Evolutionary conservation across 495 filamentous ascomycete genomes (phyloP).

Genomic region (Extremus antarcticus): DNA sequence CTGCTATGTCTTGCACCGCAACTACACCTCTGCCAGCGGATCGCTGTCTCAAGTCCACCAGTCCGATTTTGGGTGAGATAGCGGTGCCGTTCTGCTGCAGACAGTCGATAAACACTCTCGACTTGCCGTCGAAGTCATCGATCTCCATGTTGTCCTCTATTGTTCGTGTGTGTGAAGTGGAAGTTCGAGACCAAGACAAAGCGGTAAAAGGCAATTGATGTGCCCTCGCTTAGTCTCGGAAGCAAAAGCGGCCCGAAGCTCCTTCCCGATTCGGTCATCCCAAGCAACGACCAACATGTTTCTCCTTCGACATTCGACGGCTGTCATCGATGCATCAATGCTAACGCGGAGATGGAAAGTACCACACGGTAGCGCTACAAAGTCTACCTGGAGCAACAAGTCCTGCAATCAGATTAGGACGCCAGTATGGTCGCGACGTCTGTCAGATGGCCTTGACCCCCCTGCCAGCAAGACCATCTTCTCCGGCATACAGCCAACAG

Average conservation of each 20-base stretch:
- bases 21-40: conserved; percentile 53
- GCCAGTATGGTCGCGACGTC: neutral
- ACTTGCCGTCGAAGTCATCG: conserved; percentile 36
- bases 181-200: neutral
- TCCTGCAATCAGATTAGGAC: neutral
- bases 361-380: neutral
- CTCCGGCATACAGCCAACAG: conserved; percentile 95
- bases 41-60: conserved; percentile 42
- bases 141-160: neutral
- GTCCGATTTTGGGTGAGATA: conserved; percentile 44
- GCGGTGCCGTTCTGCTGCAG: conserved; percentile 39
- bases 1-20: conserved; percentile 44
- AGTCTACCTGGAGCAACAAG: neutral
- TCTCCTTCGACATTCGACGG: neutral
- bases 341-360: neutral
- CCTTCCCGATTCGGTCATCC: too few species aligned
- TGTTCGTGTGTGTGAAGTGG: neutral
- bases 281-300: too few species aligned
- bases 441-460: neutral
- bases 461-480: conserved; percentile 45
- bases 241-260: too few species aligned
- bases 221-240: too few species aligned
- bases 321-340: neutral
- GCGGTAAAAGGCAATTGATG: too few species aligned
- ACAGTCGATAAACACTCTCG: conserved; percentile 45